phyloP scores from a whole-genome alignment of 2,329 filamentous ascomycete genomes.

The Exophiala alcalophila region DNA sequence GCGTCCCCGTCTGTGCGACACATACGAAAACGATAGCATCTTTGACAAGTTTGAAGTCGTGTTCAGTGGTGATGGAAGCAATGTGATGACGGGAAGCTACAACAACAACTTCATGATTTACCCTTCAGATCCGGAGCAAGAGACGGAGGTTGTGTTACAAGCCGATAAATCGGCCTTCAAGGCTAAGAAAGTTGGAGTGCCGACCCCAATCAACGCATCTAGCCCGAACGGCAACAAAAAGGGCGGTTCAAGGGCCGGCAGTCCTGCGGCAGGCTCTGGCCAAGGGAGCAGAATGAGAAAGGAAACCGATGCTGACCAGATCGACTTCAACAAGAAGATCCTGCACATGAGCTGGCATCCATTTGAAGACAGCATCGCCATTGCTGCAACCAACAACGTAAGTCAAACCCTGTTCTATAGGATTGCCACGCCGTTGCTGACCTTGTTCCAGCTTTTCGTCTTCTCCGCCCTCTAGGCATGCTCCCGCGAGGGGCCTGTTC shows the following conservation, averaged over 20 bases:
- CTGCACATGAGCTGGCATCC: slow-evolving; percentile 99
- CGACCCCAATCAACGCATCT: slow-evolving; percentile 88
- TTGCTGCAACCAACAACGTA: slow-evolving; percentile 98
- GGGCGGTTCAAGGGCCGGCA: slow-evolving; percentile 79
- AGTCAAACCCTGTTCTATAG: slow-evolving; percentile 48
- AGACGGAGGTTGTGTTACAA: slow-evolving; percentile 94
- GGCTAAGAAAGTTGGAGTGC: slow-evolving; percentile 98
- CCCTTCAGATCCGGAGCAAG: slow-evolving; percentile 90
- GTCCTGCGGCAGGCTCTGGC: slow-evolving; percentile 71
- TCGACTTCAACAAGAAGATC: slow-evolving; percentile 99
- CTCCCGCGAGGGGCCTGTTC: slow-evolving; percentile 1
- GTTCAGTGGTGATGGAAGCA: slow-evolving; percentile 96
- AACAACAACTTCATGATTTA: slow-evolving; percentile 99
- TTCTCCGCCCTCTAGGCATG: slow-evolving; percentile 66
- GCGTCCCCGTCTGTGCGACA: slow-evolving; percentile 89
- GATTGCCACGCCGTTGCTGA: background rate
- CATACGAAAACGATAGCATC: slow-evolving; percentile 98
- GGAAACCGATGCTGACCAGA: slow-evolving; percentile 98
- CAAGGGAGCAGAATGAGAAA: slow-evolving; percentile 95
- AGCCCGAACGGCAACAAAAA: slow-evolving; percentile 76
- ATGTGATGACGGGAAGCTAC: slow-evolving; percentile 99
- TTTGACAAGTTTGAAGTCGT: slow-evolving; percentile 99
- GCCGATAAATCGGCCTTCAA: slow-evolving; percentile 99
- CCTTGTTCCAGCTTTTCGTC: slow-evolving; percentile 62
- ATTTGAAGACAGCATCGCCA: slow-evolving; percentile 98